These are phyloP conservation scores for Venturia asperata DNA, from an alignment of 2,329 filamentous ascomycete species.

Conservation along the genomic window DNA sequence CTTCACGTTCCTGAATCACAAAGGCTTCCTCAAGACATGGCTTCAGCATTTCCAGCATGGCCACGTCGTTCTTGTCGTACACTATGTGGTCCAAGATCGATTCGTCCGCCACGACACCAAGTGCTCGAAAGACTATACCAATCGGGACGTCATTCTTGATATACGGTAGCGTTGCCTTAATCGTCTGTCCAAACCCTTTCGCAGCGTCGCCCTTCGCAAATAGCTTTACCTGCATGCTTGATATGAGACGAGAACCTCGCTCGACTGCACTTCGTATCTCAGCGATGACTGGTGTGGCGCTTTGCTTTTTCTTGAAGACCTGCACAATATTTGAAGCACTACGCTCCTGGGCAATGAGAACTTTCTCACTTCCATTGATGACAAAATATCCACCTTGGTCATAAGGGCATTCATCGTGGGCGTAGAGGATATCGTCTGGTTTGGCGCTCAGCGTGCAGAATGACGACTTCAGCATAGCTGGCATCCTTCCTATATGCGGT, in stretches of 20 bases:
- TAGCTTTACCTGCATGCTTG: conserved; percentile 83
- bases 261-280: conserved; percentile 96
- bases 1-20: conserved; percentile 89
- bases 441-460: conserved; percentile 85
- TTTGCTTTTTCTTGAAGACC: conserved; percentile 98
- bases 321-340: conserved; percentile 98
- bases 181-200: conserved; percentile 78
- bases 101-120: conserved; percentile 94
- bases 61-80: conserved; percentile 88
- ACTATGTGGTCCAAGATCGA: conserved; percentile 98
- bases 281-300: conserved; percentile 84
- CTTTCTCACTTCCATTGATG: conserved; percentile 98
- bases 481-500: conserved; percentile 90
- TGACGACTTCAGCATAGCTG: conserved; percentile 96
- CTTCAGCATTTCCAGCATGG: conserved; percentile 96
- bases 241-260: conserved; percentile 91
- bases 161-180: conserved; percentile 86
- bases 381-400: conserved; percentile 98
- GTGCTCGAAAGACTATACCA: conserved; percentile 87
- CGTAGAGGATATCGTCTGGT: conserved; percentile 77
- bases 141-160: conserved; percentile 91
- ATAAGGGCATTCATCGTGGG: conserved; percentile 94
- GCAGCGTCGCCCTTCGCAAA: conserved; percentile 74
- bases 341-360: conserved; percentile 93
- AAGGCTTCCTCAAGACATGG: conserved; percentile 97